Percentiles rank a stretch among this genome's conserved stretches.
Conservation (phyloP, 2,329 filamentous ascomycete species). For the Aureobasidium lini region DNA sequence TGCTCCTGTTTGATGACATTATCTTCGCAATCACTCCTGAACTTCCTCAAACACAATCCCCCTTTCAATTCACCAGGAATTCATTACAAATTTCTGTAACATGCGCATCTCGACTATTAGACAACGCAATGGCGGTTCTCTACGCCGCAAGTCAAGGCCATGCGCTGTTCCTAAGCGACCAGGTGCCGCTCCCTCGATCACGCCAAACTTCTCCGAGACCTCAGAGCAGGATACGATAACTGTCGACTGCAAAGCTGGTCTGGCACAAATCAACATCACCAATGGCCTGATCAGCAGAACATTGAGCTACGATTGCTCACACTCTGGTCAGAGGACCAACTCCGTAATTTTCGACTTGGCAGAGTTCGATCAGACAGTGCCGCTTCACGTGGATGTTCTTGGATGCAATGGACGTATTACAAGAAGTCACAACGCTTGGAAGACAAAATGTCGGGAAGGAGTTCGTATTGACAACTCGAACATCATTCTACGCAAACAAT, state of each 20-base stretch:
- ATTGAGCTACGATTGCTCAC: background rate
- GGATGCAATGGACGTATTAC: background rate
- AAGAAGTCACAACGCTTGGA: background rate
- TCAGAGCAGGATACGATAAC: background rate
- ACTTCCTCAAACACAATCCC: background rate
- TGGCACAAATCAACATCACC: conserved; percentile 20
- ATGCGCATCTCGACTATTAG: conserved; percentile 5
- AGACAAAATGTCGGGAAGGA: conserved; percentile 17
- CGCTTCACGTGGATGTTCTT: background rate
- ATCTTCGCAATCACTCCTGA: background rate
- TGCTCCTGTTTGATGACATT: background rate
- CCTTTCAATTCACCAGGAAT: background rate
- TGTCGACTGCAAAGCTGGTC: background rate
- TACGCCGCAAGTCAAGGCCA: background rate
- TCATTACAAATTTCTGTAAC: background rate
- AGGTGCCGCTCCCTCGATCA: background rate
- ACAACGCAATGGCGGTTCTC: background rate
- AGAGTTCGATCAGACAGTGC: background rate
- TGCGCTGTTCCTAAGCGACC: background rate
- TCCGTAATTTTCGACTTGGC: background rate
- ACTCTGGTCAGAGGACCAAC: background rate
- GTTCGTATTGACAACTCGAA: conserved; percentile 34
- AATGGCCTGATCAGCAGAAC: background rate
- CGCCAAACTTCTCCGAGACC: background rate
- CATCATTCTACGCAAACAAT: conserved; percentile 34